These are phyloP conservation scores for Fomitopsis schrenkii DNA, from an alignment of 1,284 basidiomycete species.

Conservation along the genomic window DNA sequence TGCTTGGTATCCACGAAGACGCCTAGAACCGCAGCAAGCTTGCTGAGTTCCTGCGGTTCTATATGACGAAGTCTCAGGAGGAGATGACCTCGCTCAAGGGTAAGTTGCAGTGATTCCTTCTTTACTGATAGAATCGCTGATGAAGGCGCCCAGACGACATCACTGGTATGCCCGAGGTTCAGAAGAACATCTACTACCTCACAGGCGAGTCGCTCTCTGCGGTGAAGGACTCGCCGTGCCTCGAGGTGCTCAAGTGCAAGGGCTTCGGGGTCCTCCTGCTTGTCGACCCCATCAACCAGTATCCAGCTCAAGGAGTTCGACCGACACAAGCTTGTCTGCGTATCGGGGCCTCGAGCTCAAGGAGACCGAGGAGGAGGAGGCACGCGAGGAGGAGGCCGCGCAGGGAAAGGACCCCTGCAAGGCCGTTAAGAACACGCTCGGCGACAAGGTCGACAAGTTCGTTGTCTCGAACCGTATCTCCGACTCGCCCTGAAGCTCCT, in stretches of 20 bases:
- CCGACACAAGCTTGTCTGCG: constrained; percentile 96
- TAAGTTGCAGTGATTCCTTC: constrained; percentile 29
- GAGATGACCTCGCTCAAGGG: constrained; percentile 95
- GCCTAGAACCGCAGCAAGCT: constrained; percentile 99
- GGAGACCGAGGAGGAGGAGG: constrained; percentile 95
- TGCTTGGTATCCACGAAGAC: constrained; percentile 99
- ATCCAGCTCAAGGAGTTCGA: constrained; percentile 99
- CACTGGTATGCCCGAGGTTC: constrained; percentile 98
- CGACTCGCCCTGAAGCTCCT: constrained; percentile 95
- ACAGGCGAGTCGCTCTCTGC: constrained; percentile 96
- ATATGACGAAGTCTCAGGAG: constrained; percentile 92
- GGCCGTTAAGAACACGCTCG: constrained; percentile 96
- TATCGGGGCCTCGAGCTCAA: constrained; percentile 98
- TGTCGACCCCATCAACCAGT: constrained; percentile 98
- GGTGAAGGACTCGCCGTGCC: constrained; percentile 95
- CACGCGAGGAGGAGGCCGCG: constrained; percentile 84
- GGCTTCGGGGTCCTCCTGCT: constrained; percentile 98
- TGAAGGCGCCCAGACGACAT: constrained; percentile 79
- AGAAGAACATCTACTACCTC: constrained; percentile 99
- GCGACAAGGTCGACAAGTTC: constrained; percentile 99
- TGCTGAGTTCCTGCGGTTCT: constrained; percentile 98
- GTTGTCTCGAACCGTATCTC: constrained; percentile 97
- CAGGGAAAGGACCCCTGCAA: constrained; percentile 90
- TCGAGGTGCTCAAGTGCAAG: constrained; percentile 99
- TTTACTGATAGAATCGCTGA: neutral